Evolutionary conservation across 2,329 filamentous ascomycete genomes (phyloP).

Genomic region (Botrytis fragariae): DNA sequence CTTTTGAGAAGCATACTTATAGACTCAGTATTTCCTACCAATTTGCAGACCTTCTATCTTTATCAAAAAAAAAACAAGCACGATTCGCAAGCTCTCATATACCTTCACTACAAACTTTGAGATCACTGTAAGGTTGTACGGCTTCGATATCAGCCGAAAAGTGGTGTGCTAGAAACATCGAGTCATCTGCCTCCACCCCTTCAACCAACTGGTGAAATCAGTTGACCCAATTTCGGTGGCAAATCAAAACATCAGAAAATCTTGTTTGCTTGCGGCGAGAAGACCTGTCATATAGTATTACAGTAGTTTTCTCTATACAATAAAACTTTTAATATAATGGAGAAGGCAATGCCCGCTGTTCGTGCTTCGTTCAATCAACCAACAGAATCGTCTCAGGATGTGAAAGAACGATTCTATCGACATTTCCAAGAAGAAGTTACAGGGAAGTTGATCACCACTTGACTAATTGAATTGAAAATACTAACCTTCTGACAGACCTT

Average conservation of each 20-base stretch:
- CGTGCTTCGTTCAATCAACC: constrained; percentile 26
- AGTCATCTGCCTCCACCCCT: constrained; percentile 4
- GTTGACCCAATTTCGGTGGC: not conserved
- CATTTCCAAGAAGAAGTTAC: constrained; percentile 76
- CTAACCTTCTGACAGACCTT: constrained; percentile 53
- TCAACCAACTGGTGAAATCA: not conserved
- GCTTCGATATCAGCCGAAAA: constrained; percentile 1
- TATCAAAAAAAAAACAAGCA: not conserved
- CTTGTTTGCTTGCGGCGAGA: not conserved
- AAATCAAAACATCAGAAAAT: not conserved
- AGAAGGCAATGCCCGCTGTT: not conserved
- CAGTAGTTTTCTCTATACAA: not conserved
- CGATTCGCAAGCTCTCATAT: not conserved
- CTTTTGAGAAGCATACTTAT: not conserved
- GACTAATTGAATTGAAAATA: not conserved
- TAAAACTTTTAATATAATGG: not conserved
- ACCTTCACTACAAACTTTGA: not conserved
- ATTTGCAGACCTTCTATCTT: not conserved
- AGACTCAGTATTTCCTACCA: not conserved
- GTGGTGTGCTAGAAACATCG: constrained; percentile 8
- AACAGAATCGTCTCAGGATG: constrained; percentile 38
- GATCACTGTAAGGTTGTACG: not conserved
- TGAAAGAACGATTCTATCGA: constrained; percentile 79
- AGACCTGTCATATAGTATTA: not conserved
- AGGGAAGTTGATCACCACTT: constrained; percentile 49